Base-by-base conservation (phyloP, 2,329 filamentous ascomycete species). In the Davidsoniella australis region DNA sequence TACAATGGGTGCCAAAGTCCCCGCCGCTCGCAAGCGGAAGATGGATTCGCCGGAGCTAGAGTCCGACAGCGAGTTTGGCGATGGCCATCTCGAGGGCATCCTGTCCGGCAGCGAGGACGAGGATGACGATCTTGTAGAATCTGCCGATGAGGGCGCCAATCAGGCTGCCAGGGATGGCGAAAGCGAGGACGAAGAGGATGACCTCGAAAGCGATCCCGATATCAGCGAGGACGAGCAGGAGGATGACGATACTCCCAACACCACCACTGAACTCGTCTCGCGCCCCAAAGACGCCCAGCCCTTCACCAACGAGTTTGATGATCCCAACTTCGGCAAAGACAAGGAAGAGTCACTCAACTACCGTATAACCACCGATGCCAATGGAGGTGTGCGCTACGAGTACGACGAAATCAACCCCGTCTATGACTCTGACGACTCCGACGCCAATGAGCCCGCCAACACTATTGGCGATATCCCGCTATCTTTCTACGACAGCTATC, bases 381-480 rank as follows among this genome's bases (percentile, higher is more conserved):
- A 95, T 66, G 91, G 91, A 53, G 84, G 86, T 58, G 76, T 80
- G 55, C 79, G 91, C 62, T 98, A 94, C 61, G 73, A 95, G 41
- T 98, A 96, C 66, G 77, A 83, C 55, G 91, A 96, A 61, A 87
- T 98, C 55, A 82, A 96, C 56, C 85, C 89, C 2, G 81, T 87
- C 48, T 95, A 98, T 66, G 91, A 96, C 61, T 94, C 88, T 1
- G 93, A 98, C 65, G 89, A 95, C 61, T 84, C 84, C 2, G 89
- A 95, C 62, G 81, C 80, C 3, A 78, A 82, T 54, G 82, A 77
- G 50, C 76, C 80, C 24, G 72, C 71, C 47, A 98, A 98, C 66
- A 96, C 91, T 0, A 95, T 98, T 58, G 93, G 91, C 57, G 73
- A 96, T 61, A 98, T 98, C 53, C 85, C 88, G 4, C 69, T 96